Evolutionary conservation across 139 green algal genomes (phyloP), one percentile per base, ranked within the genome.

Genomic region (Bryopsis sp.): DNA sequence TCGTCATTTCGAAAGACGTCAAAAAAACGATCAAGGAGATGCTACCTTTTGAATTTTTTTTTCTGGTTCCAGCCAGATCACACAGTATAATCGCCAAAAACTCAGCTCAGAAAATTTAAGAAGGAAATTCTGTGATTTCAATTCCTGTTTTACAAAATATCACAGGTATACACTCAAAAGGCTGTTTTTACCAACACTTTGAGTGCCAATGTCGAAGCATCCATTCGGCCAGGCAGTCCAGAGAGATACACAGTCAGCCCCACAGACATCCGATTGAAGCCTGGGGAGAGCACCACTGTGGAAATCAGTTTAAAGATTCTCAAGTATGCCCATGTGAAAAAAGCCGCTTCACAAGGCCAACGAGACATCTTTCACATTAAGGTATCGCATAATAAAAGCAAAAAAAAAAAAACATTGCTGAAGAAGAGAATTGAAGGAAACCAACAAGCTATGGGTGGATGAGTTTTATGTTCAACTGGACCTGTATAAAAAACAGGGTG

Each of bases 341-440:
- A 87, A 39, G 85, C 81, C 3, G 60, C 73, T 2, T 72, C 84
- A 36, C 67, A 78, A 39, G 82, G 83, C 0, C 87, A 90, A 50
- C 62, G 81, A 0, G 87, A 94, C 35, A 71, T 88, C 4, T 88
- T 94, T 31, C 81, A 88, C 60, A 85, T 94, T 75, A 91, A 90
- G 79, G 84, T 79, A 36, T 50, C 54, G 33, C 34, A 2, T 48
- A 46, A 48, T 71, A 8, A 43, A 24, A 54, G 43, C 19, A 19
- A 54, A 54, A 54, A 54, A 19, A 54, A 26, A 19, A 11, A 54
- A 26, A 11, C 43, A 54, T 54, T 54, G 11, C 15, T 54, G 19
- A 54, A 19, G 43, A 26, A 54, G 11, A 26, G 15, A 54, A 54
- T 54, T 54, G 15, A 54, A 54, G 15, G 15, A 11, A 54, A 54